Base-by-base conservation (phyloP, 169 alveolate genomes). In the Prorocentrum cordatum region DNA sequence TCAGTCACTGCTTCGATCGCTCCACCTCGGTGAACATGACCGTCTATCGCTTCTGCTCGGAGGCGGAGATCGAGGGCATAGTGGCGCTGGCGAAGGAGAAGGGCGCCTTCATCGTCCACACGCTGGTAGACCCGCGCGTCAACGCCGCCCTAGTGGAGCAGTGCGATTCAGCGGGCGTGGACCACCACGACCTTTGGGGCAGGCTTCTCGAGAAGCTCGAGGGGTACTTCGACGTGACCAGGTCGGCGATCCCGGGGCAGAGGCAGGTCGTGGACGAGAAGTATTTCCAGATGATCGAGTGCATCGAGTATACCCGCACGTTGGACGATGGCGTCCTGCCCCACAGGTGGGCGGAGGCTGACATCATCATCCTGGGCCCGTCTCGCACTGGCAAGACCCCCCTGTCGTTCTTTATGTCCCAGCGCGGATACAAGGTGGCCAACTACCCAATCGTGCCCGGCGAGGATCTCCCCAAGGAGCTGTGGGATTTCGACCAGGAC, bases 361-460 rank as follows among this genome's bases (percentile, higher is more conserved):
- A 71, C 36, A 67, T 71, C 62, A 18, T 71, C 58, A 27, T 71
- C 1, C 67, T 71, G 38, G 83, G 83, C 18, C 26, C 35, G 64
- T 5, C 83, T 2, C 54, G 89, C 29, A 71, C 83, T 22, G 83
- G 89, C 68, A 79, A 79, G 50, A 79, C 89, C 5, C 89, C 89
- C 6, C 45, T 79, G 47, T 61, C 89, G 18, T 79, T 61, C 71
- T 79, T 79, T 77, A 79, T 79, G 89, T 75, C 89, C 9, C 89
- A 79, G 75, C 26, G 89, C 6, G 89, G 89, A 24, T 79, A 61
- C 77, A 79, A 79, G 89, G 89, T 79, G 31, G 89, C 89, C 22
- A 79, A 79, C 77, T 79, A 79, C 24, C 89, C 89, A 6, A 32
- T 79, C 26, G 72, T 79, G 7, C 66, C 77, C 4, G 89, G 27